phyloP scores from a whole-genome alignment of 208 protist genomes.

The Porcisia hertigi region DNA sequence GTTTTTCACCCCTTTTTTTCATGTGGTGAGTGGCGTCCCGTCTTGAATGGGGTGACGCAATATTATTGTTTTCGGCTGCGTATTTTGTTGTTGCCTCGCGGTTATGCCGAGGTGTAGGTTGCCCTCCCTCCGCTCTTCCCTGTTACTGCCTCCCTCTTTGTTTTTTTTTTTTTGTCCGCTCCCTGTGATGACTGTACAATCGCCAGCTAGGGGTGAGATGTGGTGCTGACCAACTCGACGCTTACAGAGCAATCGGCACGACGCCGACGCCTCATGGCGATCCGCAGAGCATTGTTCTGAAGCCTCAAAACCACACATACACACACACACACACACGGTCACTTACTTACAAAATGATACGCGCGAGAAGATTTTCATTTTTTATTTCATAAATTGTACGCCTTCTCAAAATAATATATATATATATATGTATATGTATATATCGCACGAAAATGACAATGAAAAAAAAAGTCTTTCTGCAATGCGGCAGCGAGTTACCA shows the following conservation, averaged over 20 bases:
- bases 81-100: background rate
- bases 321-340: slow-evolving; percentile 4
- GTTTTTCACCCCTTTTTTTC: no score
- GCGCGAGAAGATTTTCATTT: background rate
- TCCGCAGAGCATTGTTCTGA: background rate
- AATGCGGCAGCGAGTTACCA: background rate
- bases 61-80: background rate
- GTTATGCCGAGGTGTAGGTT: background rate
- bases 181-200: background rate
- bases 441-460: background rate
- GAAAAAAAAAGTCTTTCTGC: background rate
- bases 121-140: background rate
- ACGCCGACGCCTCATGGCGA: background rate
- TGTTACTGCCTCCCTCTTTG: background rate
- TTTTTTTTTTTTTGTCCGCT: background rate
- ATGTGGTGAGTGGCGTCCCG: no score
- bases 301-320: background rate
- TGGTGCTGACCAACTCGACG: background rate
- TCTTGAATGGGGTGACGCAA: no score
- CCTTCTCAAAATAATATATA: no score
- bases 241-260: background rate
- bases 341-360: background rate
- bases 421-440: no score
- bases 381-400: no score
- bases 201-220: background rate